These are phyloP conservation scores for Verticillium zaregamsianum DNA, from an alignment of 2,329 filamentous ascomycete genomes.

Conservation along the genomic window DNA sequence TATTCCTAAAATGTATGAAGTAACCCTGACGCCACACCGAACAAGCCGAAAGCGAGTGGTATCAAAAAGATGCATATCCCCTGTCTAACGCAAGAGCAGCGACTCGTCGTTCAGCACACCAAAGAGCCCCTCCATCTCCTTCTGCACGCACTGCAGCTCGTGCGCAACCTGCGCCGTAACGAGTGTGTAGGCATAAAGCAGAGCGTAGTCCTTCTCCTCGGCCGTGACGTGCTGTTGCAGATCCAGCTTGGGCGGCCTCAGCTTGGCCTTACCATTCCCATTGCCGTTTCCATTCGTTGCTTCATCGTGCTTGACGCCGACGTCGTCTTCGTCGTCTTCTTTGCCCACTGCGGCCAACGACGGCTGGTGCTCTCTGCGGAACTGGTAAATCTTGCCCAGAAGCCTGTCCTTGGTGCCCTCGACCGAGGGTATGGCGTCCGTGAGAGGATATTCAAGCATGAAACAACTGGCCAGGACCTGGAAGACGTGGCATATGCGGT, in stretches of 20 bases:
- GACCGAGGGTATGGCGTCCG: slow-evolving; percentile 81
- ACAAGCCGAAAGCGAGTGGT: background rate
- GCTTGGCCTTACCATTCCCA: slow-evolving; percentile 8
- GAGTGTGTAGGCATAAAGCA: slow-evolving; percentile 85
- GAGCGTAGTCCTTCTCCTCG: slow-evolving; percentile 78
- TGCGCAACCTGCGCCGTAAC: slow-evolving; percentile 64
- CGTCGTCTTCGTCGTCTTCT: slow-evolving; percentile 27
- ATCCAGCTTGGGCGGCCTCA: slow-evolving; percentile 17
- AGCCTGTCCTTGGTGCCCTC: slow-evolving; percentile 76
- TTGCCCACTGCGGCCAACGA: slow-evolving; percentile 33
- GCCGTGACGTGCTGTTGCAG: slow-evolving; percentile 28
- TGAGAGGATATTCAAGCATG: slow-evolving; percentile 91
- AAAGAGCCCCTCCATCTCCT: slow-evolving; percentile 59
- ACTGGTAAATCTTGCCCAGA: slow-evolving; percentile 83
- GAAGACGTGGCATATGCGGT: slow-evolving; percentile 84
- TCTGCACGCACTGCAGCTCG: slow-evolving; percentile 56
- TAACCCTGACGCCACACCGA: background rate
- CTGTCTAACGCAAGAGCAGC: slow-evolving; percentile 46
- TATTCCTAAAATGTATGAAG: background rate
- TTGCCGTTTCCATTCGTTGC: slow-evolving; percentile 6
- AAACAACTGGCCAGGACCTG: slow-evolving; percentile 86
- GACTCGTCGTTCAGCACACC: slow-evolving; percentile 59
- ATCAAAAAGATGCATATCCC: background rate
- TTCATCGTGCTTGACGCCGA: slow-evolving; percentile 17
- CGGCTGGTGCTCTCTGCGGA: slow-evolving; percentile 63